Conservation (phyloP, 2,329 filamentous ascomycete genomes). For the Epichloe hybrida region DNA sequence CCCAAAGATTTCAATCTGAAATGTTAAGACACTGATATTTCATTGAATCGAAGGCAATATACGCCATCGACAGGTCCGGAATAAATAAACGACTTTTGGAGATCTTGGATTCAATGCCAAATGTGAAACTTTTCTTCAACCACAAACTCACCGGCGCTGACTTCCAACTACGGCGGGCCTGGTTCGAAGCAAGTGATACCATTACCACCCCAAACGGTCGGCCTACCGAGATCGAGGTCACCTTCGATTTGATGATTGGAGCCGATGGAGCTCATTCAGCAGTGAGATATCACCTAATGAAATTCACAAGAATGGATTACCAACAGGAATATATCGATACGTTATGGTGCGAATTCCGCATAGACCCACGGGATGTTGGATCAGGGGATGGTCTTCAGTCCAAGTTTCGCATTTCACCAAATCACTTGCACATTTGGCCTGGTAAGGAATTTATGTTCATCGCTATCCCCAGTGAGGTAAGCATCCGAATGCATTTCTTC, state of each 20-base stretch:
- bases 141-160: slow-evolving; percentile 88
- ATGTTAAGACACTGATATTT: not conserved
- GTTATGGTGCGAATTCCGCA: slow-evolving; percentile 91
- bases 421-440: slow-evolving; percentile 96
- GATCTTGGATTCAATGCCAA: slow-evolving; percentile 67
- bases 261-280: slow-evolving; percentile 92
- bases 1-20: not conserved
- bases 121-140: slow-evolving; percentile 85
- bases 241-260: slow-evolving; percentile 88
- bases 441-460: slow-evolving; percentile 96
- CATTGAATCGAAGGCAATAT: slow-evolving; percentile 49
- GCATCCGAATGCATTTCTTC: slow-evolving; percentile 8
- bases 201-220: slow-evolving; percentile 26
- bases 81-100: slow-evolving; percentile 78
- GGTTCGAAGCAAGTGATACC: slow-evolving; percentile 56
- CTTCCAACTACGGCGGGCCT: slow-evolving; percentile 64
- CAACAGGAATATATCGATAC: slow-evolving; percentile 92
- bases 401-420: slow-evolving; percentile 69
- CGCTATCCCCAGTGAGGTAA: slow-evolving; percentile 63
- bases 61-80: slow-evolving; percentile 70
- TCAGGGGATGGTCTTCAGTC: slow-evolving; percentile 19
- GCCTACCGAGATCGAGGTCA: slow-evolving; percentile 61
- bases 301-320: slow-evolving; percentile 81
- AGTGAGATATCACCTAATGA: slow-evolving; percentile 89
- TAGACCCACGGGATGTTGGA: slow-evolving; percentile 37